Conservation (phyloP, 2,329 filamentous ascomycete species). For the Colletotrichum sidae region DNA sequence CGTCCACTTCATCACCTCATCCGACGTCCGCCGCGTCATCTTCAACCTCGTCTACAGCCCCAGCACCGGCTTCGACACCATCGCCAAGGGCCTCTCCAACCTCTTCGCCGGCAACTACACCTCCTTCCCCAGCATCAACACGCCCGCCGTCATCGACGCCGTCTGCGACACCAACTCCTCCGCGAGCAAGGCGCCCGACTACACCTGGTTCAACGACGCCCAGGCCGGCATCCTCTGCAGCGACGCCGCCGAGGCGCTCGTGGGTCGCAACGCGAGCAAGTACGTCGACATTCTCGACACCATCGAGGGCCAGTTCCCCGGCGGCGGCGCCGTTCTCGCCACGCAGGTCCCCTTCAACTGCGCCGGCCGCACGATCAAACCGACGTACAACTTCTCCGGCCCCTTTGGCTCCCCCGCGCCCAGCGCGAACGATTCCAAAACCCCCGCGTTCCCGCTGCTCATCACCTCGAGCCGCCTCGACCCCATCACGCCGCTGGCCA, state of each 20-base stretch:
- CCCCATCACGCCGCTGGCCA: conserved; percentile 53
- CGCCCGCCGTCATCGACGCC: not conserved
- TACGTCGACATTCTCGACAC: conserved; percentile 29
- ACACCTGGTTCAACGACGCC: conserved; percentile 38
- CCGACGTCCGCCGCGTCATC: conserved; percentile 44
- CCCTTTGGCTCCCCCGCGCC: conserved; percentile 30
- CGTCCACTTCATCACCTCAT: conserved; percentile 44
- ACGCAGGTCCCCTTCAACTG: conserved; percentile 46
- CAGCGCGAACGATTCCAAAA: conserved; percentile 28
- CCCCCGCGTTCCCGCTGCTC: conserved; percentile 50
- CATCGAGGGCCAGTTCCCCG: conserved; percentile 37
- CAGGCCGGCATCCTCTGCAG: conserved; percentile 47
- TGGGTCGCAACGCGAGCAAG: conserved; percentile 31
- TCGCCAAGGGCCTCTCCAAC: conserved; percentile 37
- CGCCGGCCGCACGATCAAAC: conserved; percentile 45
- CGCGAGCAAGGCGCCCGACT: not conserved
- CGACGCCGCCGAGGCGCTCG: conserved; percentile 41
- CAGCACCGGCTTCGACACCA: conserved; percentile 31
- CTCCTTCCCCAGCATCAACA: not conserved
- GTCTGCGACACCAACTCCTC: not conserved
- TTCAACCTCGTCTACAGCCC: conserved; percentile 45
- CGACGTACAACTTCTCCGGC: conserved; percentile 46
- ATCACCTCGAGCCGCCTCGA: conserved; percentile 51
- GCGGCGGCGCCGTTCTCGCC: conserved; percentile 40
- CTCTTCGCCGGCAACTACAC: conserved; percentile 44